A percentile compares a stretch with the other conserved stretches of the same genome.
Evolutionary conservation across 2,329 filamentous ascomycete genomes (phyloP).

Genomic region (Colletotrichum nymphaeae): DNA sequence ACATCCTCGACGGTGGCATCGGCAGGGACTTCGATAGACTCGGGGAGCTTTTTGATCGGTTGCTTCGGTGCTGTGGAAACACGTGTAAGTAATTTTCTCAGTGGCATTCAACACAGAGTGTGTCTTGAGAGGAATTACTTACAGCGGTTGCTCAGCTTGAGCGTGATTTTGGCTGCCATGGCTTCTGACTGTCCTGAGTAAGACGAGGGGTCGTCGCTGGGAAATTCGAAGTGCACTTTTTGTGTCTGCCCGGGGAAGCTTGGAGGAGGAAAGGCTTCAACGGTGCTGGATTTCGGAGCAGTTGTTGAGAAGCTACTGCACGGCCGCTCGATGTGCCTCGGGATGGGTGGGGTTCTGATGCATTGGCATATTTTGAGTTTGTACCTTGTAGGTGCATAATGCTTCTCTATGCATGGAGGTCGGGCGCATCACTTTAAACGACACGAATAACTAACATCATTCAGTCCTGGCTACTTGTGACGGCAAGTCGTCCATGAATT

Average conservation of each 20-base stretch:
- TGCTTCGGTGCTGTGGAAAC: slow-evolving; percentile 55
- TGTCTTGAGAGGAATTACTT: slow-evolving; percentile 24
- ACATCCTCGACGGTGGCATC: slow-evolving; percentile 70
- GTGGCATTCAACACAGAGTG: neutral
- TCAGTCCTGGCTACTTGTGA: neutral
- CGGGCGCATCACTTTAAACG: neutral
- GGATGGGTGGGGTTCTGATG: neutral
- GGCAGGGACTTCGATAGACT: slow-evolving; percentile 58
- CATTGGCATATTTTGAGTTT: neutral
- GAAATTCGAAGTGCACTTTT: neutral
- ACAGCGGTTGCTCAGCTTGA: slow-evolving; percentile 58
- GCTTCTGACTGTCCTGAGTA: neutral
- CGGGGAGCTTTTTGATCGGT: slow-evolving; percentile 65
- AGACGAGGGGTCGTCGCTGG: neutral
- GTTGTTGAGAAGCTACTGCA: slow-evolving; percentile 35
- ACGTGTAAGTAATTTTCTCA: slow-evolving; percentile 13
- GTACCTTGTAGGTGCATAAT: slow-evolving; percentile 3
- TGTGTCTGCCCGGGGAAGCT: slow-evolving; percentile 6
- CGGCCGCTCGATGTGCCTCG: slow-evolving; percentile 19
- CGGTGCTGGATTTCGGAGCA: slow-evolving; percentile 1
- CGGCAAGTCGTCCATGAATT: neutral
- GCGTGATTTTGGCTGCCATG: slow-evolving; percentile 47
- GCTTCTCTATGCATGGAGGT: neutral
- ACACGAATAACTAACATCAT: neutral
- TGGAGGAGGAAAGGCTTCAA: slow-evolving; percentile 7